A percentile compares a stretch with the other conserved stretches of the same genome.
phyloP scores from a whole-genome alignment of 345 rosid genomes.

The Clausena lansium region DNA sequence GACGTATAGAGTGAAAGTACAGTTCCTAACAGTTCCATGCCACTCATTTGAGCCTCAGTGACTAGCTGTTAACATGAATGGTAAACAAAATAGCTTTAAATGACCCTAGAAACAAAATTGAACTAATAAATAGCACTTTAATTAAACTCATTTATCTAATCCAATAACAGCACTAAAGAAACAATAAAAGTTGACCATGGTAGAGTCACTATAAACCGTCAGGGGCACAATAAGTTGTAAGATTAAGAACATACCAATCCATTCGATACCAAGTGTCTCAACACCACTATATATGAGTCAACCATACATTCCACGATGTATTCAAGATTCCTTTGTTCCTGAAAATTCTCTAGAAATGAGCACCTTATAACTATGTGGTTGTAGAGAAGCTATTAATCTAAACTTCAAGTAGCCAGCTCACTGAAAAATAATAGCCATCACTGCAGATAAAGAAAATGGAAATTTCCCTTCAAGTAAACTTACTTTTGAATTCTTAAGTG shows the following conservation, averaged over 20 bases:
- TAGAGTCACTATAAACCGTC: background rate
- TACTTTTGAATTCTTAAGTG: conserved; percentile 49
- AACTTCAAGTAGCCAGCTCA: background rate
- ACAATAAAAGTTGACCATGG: conserved; percentile 9
- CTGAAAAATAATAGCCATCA: background rate
- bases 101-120: background rate
- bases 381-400: conserved; percentile 3
- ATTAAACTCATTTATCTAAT: background rate
- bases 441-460: background rate
- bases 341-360: conserved; percentile 30
- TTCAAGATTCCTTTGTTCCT: conserved; percentile 55
- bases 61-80: conserved; percentile 39
- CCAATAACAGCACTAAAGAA: background rate
- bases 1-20: conserved; percentile 42
- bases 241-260: conserved; percentile 46
- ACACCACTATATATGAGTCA: conserved; percentile 62
- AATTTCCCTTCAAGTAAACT: conserved; percentile 21
- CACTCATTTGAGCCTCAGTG: conserved; percentile 52
- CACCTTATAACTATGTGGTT: conserved; percentile 10
- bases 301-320: conserved; percentile 46
- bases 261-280: conserved; percentile 49
- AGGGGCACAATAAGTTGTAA: background rate
- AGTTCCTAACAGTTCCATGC: conserved; percentile 54
- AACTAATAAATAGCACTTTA: background rate
- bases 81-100: conserved; percentile 11